These are phyloP conservation scores for Nannizziopsis barbatae DNA, from an alignment of 2,329 filamentous ascomycete species.

Conservation along the genomic window DNA sequence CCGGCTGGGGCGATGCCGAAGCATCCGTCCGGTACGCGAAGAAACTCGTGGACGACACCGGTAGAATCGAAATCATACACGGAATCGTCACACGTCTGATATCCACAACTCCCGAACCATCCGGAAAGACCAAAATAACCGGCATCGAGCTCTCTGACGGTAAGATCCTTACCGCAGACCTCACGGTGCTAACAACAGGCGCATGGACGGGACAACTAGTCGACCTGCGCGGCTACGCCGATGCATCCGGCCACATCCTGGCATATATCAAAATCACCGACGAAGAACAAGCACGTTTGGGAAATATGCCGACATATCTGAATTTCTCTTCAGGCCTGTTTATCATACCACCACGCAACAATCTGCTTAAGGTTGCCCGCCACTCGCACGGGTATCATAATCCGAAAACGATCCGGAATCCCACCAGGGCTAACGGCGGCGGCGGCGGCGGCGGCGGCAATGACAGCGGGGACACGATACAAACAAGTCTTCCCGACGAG, in stretches of 20 bases:
- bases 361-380: conserved; percentile 57
- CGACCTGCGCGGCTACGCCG: conserved; percentile 62
- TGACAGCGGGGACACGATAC: conserved; percentile 11
- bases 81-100: conserved; percentile 30
- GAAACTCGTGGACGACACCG: conserved; percentile 27
- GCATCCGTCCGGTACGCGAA: conserved; percentile 32
- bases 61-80: conserved; percentile 27
- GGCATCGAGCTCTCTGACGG: conserved; percentile 45
- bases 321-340: conserved; percentile 43
- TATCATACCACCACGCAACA: conserved; percentile 43
- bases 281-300: conserved; percentile 56
- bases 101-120: conserved; percentile 14
- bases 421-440: conserved; percentile 15
- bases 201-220: conserved; percentile 75
- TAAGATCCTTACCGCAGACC: conserved; percentile 48
- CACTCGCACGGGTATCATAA: conserved; percentile 58
- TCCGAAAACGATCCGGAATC: conserved; percentile 23
- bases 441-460: background rate
- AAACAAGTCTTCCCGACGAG: conserved; percentile 31
- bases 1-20: conserved; percentile 38
- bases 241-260: conserved; percentile 71
- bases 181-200: conserved; percentile 71
- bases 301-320: conserved; percentile 53
- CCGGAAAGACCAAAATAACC: conserved; percentile 19
- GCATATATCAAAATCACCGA: conserved; percentile 65